Evolutionary conservation across 2,329 filamentous ascomycete genomes (phyloP), one percentile per base, ranked within the genome.

Genomic region (Aureobasidium leucospermi): DNA sequence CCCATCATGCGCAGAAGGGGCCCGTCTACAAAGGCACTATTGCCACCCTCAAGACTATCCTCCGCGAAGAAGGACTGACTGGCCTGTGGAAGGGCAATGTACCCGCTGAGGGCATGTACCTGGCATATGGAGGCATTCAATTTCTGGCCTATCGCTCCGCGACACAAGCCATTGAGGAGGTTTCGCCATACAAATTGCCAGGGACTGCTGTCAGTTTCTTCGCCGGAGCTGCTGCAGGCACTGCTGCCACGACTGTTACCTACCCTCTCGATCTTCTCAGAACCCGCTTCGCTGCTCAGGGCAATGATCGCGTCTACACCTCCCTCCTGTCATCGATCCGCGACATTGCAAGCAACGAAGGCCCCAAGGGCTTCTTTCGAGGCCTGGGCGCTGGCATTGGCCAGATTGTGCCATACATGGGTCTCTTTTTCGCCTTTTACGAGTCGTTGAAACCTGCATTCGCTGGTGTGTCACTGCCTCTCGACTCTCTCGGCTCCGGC

Each of bases 81-180:
- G 84, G 85, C 32, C 82, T 99, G 64, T 99, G 94, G 94, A 97
- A 97, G 79, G 94, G 94, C 71, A 99, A 99, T 71, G 85, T 99
- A 61, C 92, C 94, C 41, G 94, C 94, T 55, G 94, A 97, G 79
- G 76, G 94, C 63, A 85, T 99, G 76, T 99, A 99, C 76, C 81
- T 99, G 65, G 87, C 85, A 73, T 99, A 97, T 76, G 87, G 90
- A 63, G 88, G 88, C 63, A 79, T 89, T 36, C 94, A 99, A 74
- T 99, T 99, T 79, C 87, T 89, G 32, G 81, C 89, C 31, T 99
- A 99, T 77, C 87, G 90, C 60, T 85, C 84, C 55, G 81, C 84
- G 28, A 89, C 88, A 1, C 76, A 89, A 64, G 75, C 85, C 28
- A 81, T 96, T 9, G 81, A 85, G 65, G 71, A 77, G 53, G 71